These are phyloP conservation scores for Gloeostereum incarnatum DNA, from an alignment of 768 basidiomycete genomes.

Conservation along the genomic window DNA sequence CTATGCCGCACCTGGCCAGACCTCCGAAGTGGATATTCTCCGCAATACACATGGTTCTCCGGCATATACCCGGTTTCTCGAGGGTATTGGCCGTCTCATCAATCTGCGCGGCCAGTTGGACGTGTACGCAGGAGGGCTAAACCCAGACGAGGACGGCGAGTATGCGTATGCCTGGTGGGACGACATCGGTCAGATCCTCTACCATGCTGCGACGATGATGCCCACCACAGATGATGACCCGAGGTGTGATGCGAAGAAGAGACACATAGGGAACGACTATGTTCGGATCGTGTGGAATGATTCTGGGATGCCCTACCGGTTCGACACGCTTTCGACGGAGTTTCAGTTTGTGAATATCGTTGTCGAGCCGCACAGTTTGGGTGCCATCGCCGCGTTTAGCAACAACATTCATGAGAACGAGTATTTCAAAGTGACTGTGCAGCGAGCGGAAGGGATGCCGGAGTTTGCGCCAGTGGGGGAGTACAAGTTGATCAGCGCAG, in stretches of 20 bases:
- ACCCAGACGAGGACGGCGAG: slow-evolving; percentile 88
- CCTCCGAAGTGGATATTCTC: slow-evolving; percentile 75
- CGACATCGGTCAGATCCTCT: slow-evolving; percentile 90
- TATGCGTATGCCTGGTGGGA: slow-evolving; percentile 99
- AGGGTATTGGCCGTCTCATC: slow-evolving; percentile 82
- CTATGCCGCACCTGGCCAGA: slow-evolving; percentile 92
- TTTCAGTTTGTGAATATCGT: slow-evolving; percentile 98
- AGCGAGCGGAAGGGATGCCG: slow-evolving; percentile 83
- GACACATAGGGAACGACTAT: slow-evolving; percentile 94
- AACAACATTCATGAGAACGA: slow-evolving; percentile 83
- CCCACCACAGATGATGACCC: slow-evolving; percentile 66
- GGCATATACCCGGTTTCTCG: slow-evolving; percentile 88
- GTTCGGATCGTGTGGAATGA: slow-evolving; percentile 98
- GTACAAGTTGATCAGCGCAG: slow-evolving; percentile 90
- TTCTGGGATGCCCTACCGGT: slow-evolving; percentile 79
- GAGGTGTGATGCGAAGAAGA: slow-evolving; percentile 77
- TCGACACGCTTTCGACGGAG: slow-evolving; percentile 86
- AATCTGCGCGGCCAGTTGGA: slow-evolving; percentile 84
- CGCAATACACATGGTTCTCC: slow-evolving; percentile 89
- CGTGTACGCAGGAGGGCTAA: slow-evolving; percentile 87
- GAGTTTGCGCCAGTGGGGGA: slow-evolving; percentile 90
- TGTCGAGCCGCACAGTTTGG: slow-evolving; percentile 86
- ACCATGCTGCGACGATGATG: slow-evolving; percentile 97
- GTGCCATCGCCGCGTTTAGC: slow-evolving; percentile 78
- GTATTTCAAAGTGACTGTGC: slow-evolving; percentile 92